Percentiles rank a stretch among this genome's conserved stretches.
These are phyloP conservation scores for Acacia concinna DNA, from an alignment of 331 rosid species.

Conservation along the genomic window DNA sequence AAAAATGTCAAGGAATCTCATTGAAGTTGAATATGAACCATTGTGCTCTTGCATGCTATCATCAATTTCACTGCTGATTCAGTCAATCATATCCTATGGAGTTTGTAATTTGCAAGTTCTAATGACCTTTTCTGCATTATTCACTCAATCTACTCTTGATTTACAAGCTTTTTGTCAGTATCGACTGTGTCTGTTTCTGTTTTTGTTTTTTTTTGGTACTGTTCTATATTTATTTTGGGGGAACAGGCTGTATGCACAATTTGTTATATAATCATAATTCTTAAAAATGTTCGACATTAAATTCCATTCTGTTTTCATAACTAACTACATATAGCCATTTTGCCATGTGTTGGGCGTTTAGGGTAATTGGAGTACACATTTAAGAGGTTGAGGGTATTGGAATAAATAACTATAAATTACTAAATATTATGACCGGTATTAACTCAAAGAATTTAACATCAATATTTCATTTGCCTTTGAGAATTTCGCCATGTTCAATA, in stretches of 20 bases:
- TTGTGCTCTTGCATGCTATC: not conserved
- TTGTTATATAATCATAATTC: not conserved
- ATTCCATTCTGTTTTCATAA: not conserved
- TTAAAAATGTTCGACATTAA: not conserved
- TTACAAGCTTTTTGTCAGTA: not conserved
- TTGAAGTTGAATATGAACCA: not conserved
- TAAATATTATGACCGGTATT: not conserved
- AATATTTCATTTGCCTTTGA: not conserved
- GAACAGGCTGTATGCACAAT: not conserved
- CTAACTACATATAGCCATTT: not conserved
- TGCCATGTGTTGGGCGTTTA: not conserved
- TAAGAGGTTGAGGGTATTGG: not conserved
- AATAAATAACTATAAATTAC: not conserved
- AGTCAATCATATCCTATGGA: not conserved
- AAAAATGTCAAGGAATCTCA: not conserved
- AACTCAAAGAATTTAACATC: not conserved
- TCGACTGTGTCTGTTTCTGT: not conserved
- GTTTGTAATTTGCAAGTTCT: not conserved
- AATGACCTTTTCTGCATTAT: not conserved
- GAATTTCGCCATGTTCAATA: not conserved
- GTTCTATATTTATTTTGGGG: not conserved
- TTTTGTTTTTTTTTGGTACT: not conserved
- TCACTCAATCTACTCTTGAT: not conserved
- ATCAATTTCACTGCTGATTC: not conserved
- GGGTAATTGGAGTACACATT: not conserved